phyloP scores from a whole-genome alignment of 495 filamentous ascomycete species.

The Darksidea phi region DNA sequence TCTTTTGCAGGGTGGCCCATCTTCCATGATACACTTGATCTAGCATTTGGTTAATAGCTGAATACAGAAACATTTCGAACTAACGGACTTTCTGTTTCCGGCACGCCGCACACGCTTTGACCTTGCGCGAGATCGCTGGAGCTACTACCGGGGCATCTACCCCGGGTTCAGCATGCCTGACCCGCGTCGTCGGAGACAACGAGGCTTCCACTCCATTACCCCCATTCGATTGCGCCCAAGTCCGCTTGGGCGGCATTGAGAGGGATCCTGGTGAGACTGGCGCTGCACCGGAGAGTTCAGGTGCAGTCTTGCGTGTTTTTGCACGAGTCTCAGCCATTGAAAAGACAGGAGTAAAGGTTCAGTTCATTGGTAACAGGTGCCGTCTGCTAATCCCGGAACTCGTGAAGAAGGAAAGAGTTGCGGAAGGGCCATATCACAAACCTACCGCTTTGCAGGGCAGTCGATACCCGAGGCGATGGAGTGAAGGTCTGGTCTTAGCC shows the following conservation, averaged over 20 bases:
- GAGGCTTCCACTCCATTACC: not conserved
- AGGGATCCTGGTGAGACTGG: too few species aligned
- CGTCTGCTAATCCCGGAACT: too few species aligned
- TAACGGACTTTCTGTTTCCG: conserved; percentile 53
- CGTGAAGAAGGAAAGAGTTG: too few species aligned
- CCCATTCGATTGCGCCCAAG: conserved; percentile 22
- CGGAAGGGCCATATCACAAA: too few species aligned
- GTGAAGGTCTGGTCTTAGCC: too few species aligned
- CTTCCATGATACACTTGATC: conserved; percentile 54
- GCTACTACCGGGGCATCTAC: conserved; percentile 1
- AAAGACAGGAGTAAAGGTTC: too few species aligned
- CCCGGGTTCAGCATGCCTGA: not conserved
- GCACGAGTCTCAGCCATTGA: too few species aligned
- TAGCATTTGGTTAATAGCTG: conserved; percentile 14
- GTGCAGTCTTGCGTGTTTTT: too few species aligned
- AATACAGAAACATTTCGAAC: not conserved
- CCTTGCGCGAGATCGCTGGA: conserved; percentile 57
- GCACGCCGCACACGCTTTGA: conserved; percentile 57
- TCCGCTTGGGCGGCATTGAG: conserved; percentile 22
- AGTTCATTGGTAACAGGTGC: too few species aligned
- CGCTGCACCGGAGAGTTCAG: too few species aligned
- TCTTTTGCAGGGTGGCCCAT: conserved; percentile 49
- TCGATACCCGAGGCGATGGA: too few species aligned
- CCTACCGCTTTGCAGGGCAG: too few species aligned
- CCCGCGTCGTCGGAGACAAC: conserved; percentile 2